phyloP scores from a whole-genome alignment of 2,329 filamentous ascomycete species.

The Ascochyta rabiei region DNA sequence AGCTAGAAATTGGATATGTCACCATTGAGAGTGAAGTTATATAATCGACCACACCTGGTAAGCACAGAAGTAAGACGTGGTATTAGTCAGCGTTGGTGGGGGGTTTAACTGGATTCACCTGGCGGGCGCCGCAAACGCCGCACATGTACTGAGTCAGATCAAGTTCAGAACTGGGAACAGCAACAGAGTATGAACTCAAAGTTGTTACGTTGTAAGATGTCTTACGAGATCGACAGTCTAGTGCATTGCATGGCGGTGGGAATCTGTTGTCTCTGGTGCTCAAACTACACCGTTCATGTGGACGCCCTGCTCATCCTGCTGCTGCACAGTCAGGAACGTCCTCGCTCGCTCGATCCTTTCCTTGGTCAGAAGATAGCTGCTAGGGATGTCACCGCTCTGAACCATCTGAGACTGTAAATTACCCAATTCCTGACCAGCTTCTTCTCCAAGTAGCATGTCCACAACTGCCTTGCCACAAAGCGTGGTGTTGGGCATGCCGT shows the following conservation, averaged over 20 bases:
- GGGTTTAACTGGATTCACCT: background rate
- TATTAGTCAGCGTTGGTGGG: constrained; percentile 12
- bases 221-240: background rate
- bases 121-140: background rate
- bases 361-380: constrained; percentile 46
- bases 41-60: background rate
- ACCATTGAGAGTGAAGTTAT: background rate
- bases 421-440: constrained; percentile 41
- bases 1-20: background rate
- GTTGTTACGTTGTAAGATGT: background rate
- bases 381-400: constrained; percentile 42
- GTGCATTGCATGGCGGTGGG: background rate
- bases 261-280: background rate
- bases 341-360: constrained; percentile 44
- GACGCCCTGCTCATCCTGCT: constrained; percentile 38
- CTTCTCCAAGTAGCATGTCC: constrained; percentile 60
- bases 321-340: constrained; percentile 40
- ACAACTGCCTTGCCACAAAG: constrained; percentile 69
- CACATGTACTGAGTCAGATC: background rate
- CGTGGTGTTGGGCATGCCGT: constrained; percentile 78
- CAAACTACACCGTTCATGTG: constrained; percentile 38
- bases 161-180: background rate
- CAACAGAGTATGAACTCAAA: background rate
- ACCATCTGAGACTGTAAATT: constrained; percentile 42
- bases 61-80: background rate